phyloP scores from a whole-genome alignment of 352 stramenopile species.

The Phytophthora syringae region DNA sequence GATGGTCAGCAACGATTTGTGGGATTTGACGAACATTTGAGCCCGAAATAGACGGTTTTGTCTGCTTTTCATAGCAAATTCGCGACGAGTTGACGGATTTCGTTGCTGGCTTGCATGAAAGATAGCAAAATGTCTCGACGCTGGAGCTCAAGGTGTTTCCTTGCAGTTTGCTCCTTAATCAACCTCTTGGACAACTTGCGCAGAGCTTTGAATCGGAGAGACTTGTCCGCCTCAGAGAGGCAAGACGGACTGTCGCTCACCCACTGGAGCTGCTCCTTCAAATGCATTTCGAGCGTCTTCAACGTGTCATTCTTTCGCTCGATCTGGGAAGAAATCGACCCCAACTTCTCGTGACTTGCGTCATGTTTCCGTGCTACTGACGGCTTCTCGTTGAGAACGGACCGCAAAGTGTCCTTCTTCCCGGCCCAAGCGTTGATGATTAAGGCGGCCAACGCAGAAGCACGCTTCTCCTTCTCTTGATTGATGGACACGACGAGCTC shows the following conservation, averaged over 20 bases:
- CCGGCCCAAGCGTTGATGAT: slow-evolving; percentile 15
- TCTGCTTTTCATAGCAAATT: too few species aligned
- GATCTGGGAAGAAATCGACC: slow-evolving; percentile 20
- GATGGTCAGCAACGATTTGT: background rate
- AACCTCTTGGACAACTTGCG: slow-evolving; percentile 19
- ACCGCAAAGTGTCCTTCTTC: slow-evolving; percentile 13
- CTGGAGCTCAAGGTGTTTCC: slow-evolving; percentile 17
- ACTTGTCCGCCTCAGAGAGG: slow-evolving; percentile 10
- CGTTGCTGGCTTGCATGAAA: slow-evolving; percentile 12
- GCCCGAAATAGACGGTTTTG: background rate
- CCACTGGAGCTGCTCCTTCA: slow-evolving; percentile 30
- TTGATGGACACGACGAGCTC: slow-evolving; percentile 35
- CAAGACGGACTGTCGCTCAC: slow-evolving; percentile 7
- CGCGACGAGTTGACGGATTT: background rate
- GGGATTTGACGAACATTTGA: background rate
- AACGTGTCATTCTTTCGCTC: slow-evolving; percentile 18
- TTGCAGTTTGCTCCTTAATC: slow-evolving; percentile 20
- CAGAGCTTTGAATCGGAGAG: slow-evolving; percentile 13
- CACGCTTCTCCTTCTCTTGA: slow-evolving; percentile 23
- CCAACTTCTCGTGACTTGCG: slow-evolving; percentile 13
- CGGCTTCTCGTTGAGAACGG: slow-evolving; percentile 10
- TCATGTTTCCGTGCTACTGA: background rate
- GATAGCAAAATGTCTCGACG: slow-evolving; percentile 4
- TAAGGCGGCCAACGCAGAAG: slow-evolving; percentile 19
- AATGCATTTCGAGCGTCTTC: slow-evolving; percentile 17